Percentiles rank a stretch among this genome's conserved stretches.
Evolutionary conservation across 2,329 filamentous ascomycete genomes (phyloP).

Genomic region (Teratosphaeria pseudoeucalypti): DNA sequence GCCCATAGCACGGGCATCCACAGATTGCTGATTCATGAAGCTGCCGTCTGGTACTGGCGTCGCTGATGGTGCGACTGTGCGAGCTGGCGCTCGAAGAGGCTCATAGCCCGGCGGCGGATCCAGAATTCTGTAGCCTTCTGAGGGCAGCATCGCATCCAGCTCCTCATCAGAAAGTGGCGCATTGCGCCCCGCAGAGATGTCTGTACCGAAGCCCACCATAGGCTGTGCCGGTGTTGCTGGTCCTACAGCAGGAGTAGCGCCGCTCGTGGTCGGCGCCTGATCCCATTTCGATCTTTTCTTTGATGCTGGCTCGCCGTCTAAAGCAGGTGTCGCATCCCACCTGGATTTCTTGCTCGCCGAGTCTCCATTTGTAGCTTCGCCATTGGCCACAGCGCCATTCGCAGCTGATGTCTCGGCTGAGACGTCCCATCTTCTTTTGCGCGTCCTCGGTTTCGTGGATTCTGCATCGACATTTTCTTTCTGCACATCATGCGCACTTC

Average conservation of each 20-base stretch:
- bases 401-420: slow-evolving; percentile 43
- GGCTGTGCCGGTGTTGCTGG: slow-evolving; percentile 60
- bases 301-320: slow-evolving; percentile 43
- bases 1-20: slow-evolving; percentile 69
- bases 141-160: slow-evolving; percentile 80
- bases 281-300: slow-evolving; percentile 82
- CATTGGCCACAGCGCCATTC: slow-evolving; percentile 24
- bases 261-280: slow-evolving; percentile 58
- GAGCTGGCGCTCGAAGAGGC: slow-evolving; percentile 64
- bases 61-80: slow-evolving; percentile 64
- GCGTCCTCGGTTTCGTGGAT: slow-evolving; percentile 55
- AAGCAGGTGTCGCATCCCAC: slow-evolving; percentile 68
- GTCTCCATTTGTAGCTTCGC: slow-evolving; percentile 15
- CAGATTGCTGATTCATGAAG: slow-evolving; percentile 96
- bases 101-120: slow-evolving; percentile 87
- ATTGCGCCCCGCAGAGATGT: slow-evolving; percentile 63
- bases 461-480: slow-evolving; percentile 57
- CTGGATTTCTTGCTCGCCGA: slow-evolving; percentile 53
- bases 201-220: slow-evolving; percentile 60
- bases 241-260: slow-evolving; percentile 65
- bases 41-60: slow-evolving; percentile 58
- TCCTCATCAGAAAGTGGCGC: slow-evolving; percentile 84
- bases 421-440: slow-evolving; percentile 94
- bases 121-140: slow-evolving; percentile 82
- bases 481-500: slow-evolving; percentile 56